phyloP scores from a whole-genome alignment of 108 stramenopile genomes.

The Nannochloropsis gaditana region DNA sequence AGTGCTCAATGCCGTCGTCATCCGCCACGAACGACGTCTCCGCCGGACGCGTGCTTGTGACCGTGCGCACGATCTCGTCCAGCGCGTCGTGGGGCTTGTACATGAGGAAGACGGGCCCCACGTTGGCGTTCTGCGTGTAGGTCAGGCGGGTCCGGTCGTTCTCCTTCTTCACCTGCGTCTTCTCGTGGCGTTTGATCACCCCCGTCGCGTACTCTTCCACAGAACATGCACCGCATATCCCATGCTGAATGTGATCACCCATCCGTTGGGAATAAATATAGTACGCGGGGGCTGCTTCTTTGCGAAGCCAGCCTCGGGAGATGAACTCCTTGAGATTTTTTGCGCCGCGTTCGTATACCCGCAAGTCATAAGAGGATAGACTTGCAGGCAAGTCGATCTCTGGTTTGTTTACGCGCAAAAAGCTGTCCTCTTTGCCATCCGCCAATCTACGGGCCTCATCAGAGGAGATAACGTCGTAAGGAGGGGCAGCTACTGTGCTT shows the following conservation, averaged over 20 bases:
- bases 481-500: conserved; percentile 36
- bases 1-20: conserved; percentile 36
- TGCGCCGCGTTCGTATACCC: conserved; percentile 34
- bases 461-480: conserved; percentile 41
- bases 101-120: conserved; percentile 44
- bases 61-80: conserved; percentile 25
- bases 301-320: conserved; percentile 33
- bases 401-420: conserved; percentile 47
- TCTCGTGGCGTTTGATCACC: conserved; percentile 43
- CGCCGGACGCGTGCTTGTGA: neutral
- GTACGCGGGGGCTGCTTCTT: conserved; percentile 36
- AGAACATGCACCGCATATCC: conserved; percentile 26
- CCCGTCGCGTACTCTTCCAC: conserved; percentile 43
- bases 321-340: conserved; percentile 37
- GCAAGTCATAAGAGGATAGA: conserved; percentile 37
- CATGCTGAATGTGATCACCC: conserved; percentile 40
- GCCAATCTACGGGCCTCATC: conserved; percentile 39
- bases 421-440: conserved; percentile 30
- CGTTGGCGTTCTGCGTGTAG: conserved; percentile 43
- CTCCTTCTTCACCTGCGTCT: conserved; percentile 47
- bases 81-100: conserved; percentile 28
- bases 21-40: conserved; percentile 31
- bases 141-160: conserved; percentile 42
- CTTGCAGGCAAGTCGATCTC: conserved; percentile 41
- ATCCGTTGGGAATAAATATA: conserved; percentile 43